phyloP scores from a whole-genome alignment of 2,329 filamentous ascomycete species.

The Cordyceps javanica region DNA sequence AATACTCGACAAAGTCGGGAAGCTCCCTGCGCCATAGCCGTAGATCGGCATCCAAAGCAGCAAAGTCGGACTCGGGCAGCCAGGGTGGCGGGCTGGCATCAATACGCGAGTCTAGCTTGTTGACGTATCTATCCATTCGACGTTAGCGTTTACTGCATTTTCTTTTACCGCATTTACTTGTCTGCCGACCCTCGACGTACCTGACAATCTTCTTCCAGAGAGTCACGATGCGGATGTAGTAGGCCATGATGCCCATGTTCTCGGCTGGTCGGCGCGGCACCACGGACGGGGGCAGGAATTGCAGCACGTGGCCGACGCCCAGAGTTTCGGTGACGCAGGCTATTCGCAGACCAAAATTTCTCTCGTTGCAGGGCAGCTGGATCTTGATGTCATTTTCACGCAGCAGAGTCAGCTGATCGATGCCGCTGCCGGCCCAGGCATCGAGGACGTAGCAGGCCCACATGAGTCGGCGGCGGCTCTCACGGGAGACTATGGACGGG shows the following conservation, averaged over 20 bases:
- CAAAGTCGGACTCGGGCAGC: constrained; percentile 37
- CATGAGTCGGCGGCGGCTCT: constrained; percentile 34
- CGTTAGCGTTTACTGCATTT: too few species aligned
- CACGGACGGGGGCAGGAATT: constrained; percentile 33
- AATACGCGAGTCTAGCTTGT: constrained; percentile 33
- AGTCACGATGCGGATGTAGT: constrained; percentile 35
- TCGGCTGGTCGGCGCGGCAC: constrained; percentile 33
- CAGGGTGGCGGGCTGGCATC: constrained; percentile 35
- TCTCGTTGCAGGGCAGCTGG: constrained; percentile 34
- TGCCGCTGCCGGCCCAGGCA: constrained; percentile 34
- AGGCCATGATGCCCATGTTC: constrained; percentile 39
- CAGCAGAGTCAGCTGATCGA: constrained; percentile 32
- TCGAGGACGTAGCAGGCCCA: constrained; percentile 37
- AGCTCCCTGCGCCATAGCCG: constrained; percentile 35
- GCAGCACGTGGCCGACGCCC: constrained; percentile 33
- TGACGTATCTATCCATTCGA: constrained; percentile 35
- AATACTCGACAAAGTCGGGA: constrained; percentile 38
- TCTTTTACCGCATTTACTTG: too few species aligned
- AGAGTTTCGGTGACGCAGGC: constrained; percentile 34
- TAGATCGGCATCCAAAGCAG: constrained; percentile 33
- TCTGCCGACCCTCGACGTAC: constrained; percentile 17
- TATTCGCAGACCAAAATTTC: constrained; percentile 36
- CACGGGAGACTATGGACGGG: constrained; percentile 31
- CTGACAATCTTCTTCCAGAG: constrained; percentile 35
- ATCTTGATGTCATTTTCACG: constrained; percentile 36